A percentile compares a stretch with the other conserved stretches of the same genome.
These are phyloP conservation scores for Corynascus novoguineensis DNA, from an alignment of 495 filamentous ascomycete genomes.

Conservation along the genomic window DNA sequence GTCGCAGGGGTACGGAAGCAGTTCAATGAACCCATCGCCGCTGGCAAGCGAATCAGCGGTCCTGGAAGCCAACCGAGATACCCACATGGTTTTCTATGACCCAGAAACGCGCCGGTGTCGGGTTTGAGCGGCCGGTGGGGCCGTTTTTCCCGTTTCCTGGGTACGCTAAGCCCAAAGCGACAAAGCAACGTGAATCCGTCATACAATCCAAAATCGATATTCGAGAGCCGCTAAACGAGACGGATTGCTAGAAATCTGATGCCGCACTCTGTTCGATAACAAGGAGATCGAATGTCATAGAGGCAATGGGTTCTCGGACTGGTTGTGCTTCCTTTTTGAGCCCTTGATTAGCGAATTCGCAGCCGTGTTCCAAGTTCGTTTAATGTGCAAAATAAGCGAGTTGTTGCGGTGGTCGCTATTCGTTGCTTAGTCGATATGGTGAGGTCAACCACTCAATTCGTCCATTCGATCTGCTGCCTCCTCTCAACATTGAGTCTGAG, in stretches of 20 bases:
- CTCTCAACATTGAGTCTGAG: too few species aligned
- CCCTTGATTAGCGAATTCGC: background rate
- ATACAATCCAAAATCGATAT: too few species aligned
- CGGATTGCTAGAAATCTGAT: too few species aligned
- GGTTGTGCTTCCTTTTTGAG: background rate
- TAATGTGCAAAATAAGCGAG: background rate
- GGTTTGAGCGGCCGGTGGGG: background rate
- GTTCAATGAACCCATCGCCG: background rate
- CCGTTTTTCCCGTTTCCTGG: too few species aligned
- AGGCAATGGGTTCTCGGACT: too few species aligned
- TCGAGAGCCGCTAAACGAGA: too few species aligned
- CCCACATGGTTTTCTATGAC: conserved; percentile 1
- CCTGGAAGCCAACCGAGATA: background rate
- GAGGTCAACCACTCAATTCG: background rate
- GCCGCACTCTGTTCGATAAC: too few species aligned
- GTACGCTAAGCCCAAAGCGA: too few species aligned
- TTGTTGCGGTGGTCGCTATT: background rate
- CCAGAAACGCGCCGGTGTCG: background rate
- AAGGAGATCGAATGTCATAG: too few species aligned
- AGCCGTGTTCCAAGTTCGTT: background rate
- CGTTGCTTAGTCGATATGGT: background rate
- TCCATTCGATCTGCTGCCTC: too few species aligned
- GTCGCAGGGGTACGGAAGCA: background rate
- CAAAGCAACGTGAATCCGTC: too few species aligned
- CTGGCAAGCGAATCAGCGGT: background rate